phyloP scores from a whole-genome alignment of 805 yeast species.

The Candida verbasci region DNA sequence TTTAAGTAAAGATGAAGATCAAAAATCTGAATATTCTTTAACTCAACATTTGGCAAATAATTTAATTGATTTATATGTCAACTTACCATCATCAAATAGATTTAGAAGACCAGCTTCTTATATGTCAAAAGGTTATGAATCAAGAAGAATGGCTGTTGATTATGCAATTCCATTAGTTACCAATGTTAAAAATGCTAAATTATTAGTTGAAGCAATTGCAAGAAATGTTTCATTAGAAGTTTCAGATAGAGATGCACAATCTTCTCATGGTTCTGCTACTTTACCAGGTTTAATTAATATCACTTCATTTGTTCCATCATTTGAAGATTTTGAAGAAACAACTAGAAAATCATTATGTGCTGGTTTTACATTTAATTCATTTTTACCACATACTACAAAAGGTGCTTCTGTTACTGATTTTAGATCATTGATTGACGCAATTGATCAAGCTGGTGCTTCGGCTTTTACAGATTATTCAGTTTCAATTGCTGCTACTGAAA shows the following conservation, averaged over 20 bases:
- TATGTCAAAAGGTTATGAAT: constrained; percentile 94
- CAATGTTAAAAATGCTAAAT: constrained; percentile 94
- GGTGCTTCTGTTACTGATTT: constrained; percentile 65
- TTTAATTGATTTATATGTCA: constrained; percentile 92
- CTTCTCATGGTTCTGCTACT: constrained; percentile 77
- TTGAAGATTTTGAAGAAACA: constrained; percentile 62
- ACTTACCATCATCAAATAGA: constrained; percentile 93
- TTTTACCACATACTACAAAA: constrained; percentile 65
- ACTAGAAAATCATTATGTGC: constrained; percentile 71
- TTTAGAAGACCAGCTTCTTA: constrained; percentile 98
- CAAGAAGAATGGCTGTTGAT: constrained; percentile 99
- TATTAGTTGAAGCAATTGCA: constrained; percentile 89
- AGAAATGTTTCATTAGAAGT: constrained; percentile 66
- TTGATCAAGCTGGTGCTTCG: constrained; percentile 49
- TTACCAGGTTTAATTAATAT: constrained; percentile 87
- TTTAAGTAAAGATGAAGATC: constrained; percentile 66
- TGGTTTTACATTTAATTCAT: constrained; percentile 84
- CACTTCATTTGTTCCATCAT: constrained; percentile 71
- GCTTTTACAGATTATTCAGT: constrained; percentile 81
- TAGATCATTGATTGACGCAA: constrained; percentile 61
- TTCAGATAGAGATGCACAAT: constrained; percentile 78
- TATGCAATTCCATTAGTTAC: constrained; percentile 97
- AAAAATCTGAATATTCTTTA: constrained; percentile 89
- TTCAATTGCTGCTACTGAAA: constrained; percentile 75
- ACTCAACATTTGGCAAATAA: constrained; percentile 96